These are phyloP conservation scores for Coemansia sp. DNA, from an alignment of 192 early-diverging fungal genomes.

Conservation along the genomic window DNA sequence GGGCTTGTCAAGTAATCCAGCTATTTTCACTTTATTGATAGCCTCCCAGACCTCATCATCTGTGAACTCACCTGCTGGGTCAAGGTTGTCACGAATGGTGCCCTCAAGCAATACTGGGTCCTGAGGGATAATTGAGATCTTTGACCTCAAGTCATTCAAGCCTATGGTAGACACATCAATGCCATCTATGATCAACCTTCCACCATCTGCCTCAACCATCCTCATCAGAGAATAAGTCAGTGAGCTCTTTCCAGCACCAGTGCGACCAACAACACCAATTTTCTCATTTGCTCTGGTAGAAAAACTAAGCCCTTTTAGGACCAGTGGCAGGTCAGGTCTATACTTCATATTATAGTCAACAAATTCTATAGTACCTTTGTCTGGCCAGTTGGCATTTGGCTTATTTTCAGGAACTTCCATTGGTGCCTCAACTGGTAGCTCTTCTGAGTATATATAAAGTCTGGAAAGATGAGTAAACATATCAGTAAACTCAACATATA, in stretches of 20 bases:
- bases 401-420: not conserved
- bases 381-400: not conserved
- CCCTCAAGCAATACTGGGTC: slow-evolving; percentile 69
- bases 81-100: slow-evolving; percentile 54
- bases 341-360: not conserved
- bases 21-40: slow-evolving; percentile 62
- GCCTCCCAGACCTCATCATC: slow-evolving; percentile 66
- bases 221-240: slow-evolving; percentile 17
- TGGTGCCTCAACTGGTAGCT: not conserved
- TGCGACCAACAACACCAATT: slow-evolving; percentile 27
- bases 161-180: slow-evolving; percentile 52
- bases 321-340: not conserved
- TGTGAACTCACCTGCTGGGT: slow-evolving; percentile 29
- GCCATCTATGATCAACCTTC: slow-evolving; percentile 60
- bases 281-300: not conserved
- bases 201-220: slow-evolving; percentile 51
- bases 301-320: not conserved
- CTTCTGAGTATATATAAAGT: not conserved
- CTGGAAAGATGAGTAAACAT: too few species aligned
- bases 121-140: slow-evolving; percentile 80
- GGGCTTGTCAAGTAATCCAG: slow-evolving; percentile 12
- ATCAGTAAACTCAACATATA: too few species aligned
- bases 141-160: slow-evolving; percentile 45
- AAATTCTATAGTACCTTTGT: not conserved
- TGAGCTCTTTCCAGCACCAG: slow-evolving; percentile 62